Base-by-base conservation (phyloP, 2,329 filamentous ascomycete genomes). In the Nigrograna mackinnonii region DNA sequence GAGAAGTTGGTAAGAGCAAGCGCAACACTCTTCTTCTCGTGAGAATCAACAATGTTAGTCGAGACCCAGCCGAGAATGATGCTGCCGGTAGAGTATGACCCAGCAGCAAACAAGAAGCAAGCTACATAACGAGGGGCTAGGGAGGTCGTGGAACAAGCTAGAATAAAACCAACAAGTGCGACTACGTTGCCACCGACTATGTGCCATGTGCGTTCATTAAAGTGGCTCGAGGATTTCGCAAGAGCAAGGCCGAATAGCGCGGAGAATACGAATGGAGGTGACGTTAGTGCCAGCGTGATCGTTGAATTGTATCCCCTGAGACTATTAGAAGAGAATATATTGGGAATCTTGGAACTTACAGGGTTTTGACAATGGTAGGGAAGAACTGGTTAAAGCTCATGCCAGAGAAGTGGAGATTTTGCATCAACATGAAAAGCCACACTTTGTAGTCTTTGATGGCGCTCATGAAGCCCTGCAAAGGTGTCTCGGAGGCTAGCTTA, bases 361-460 rank as follows among this genome's bases (percentile, higher is more conserved):
- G n/a, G n/a, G n/a, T n/a, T n/a, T n/a, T 17, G 9, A 33, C 31
- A 12, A 33, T 17, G 16, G 37, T 41, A 18, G 39, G 39, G 14
- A 42, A 36, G 32, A 44, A 44, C 20, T 44, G 33, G 7, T 63
- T 63, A 60, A 79, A 78, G 0, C 73, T 70, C 48, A 78, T 77
- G 1, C 77, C 75, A 1, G 73, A 74, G 6, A 79, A 62, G 52
- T 79, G 75, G 47, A 78, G 74, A 57, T 79, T 77, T 47, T 78
- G 74, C 75, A 79, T 79, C 20, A 78, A 59, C 5, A 70, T 73
- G 51, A 79, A 78, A 5, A 80, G 54, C 75, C 75, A 79, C 1
- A 76, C 72, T 39, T 75, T 68, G 52, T 71, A 73, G 43, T 80
- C 78, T 12, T 50, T 54, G 43, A 67, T 67, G 0, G 77, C 76